Percentiles rank a stretch among this genome's conserved stretches.
phyloP scores from a whole-genome alignment of 2,329 filamentous ascomycete species.

The Trichoderma sp. region DNA sequence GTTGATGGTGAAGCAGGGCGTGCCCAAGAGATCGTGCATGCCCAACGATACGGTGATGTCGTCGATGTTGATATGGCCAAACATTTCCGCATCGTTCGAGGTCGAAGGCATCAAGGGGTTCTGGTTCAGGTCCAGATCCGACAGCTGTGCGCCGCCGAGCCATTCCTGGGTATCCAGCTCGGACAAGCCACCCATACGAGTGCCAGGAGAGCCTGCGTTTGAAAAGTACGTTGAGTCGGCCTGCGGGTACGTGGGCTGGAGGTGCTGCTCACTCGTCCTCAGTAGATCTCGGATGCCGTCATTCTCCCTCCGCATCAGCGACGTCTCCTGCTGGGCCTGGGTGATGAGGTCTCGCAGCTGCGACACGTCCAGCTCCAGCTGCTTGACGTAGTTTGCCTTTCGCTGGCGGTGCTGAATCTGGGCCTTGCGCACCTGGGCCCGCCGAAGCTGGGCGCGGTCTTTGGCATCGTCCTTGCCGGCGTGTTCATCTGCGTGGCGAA shows the following conservation, averaged over 20 bases:
- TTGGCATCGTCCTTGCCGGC: slow-evolving; percentile 29
- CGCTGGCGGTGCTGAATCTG: slow-evolving; percentile 59
- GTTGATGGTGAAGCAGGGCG: slow-evolving; percentile 48
- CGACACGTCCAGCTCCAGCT: slow-evolving; percentile 55
- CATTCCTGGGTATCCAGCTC: slow-evolving; percentile 14
- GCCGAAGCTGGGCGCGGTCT: slow-evolving; percentile 49
- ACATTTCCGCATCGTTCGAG: slow-evolving; percentile 32
- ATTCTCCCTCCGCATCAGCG: slow-evolving; percentile 46
- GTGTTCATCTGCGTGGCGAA: neutral
- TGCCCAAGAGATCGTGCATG: slow-evolving; percentile 44
- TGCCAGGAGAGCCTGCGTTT: neutral
- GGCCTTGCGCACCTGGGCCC: slow-evolving; percentile 55
- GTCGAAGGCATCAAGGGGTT: slow-evolving; percentile 18
- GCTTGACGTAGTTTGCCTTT: slow-evolving; percentile 56
- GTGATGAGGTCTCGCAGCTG: slow-evolving; percentile 51
- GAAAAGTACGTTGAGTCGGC: slow-evolving; percentile 16
- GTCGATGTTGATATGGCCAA: slow-evolving; percentile 41
- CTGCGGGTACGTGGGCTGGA: slow-evolving; percentile 23
- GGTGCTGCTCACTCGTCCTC: slow-evolving; percentile 28
- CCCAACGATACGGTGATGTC: slow-evolving; percentile 46
- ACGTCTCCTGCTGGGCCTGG: slow-evolving; percentile 43
- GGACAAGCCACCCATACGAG: slow-evolving; percentile 1
- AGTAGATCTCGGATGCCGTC: slow-evolving; percentile 44
- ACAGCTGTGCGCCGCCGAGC: slow-evolving; percentile 10
- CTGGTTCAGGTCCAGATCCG: slow-evolving; percentile 21